These are phyloP conservation scores for Gossypium anomalum DNA, from an alignment of 345 rosid species.

Conservation along the genomic window DNA sequence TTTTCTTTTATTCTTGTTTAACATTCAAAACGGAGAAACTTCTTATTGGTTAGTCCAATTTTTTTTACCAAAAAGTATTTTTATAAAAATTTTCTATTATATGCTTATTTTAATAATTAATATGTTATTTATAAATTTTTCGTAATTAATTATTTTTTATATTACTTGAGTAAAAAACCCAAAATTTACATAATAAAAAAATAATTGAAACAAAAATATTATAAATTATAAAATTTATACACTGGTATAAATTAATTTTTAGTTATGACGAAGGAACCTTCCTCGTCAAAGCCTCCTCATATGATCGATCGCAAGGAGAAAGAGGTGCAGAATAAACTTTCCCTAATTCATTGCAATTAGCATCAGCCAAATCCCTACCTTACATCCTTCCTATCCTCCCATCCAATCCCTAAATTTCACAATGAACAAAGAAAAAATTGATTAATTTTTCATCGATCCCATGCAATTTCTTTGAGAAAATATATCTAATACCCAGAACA, in stretches of 20 bases:
- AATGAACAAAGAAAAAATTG: background rate
- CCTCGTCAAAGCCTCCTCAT: background rate
- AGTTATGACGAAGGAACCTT: background rate
- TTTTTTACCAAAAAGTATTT: too few relatives aligned
- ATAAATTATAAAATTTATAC: background rate
- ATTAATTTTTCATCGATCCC: background rate
- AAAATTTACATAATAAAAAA: too few relatives aligned
- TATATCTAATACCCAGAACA: background rate
- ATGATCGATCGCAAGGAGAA: background rate
- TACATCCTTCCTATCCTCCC: background rate
- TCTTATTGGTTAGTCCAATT: too few relatives aligned
- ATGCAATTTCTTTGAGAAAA: slow-evolving; percentile 20
- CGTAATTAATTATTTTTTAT: too few relatives aligned
- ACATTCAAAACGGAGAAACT: too few relatives aligned
- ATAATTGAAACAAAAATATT: background rate
- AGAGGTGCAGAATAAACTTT: background rate
- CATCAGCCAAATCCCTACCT: background rate
- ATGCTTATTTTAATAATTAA: too few relatives aligned
- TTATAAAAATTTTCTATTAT: too few relatives aligned
- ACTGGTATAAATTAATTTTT: too few relatives aligned
- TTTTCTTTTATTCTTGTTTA: too few relatives aligned
- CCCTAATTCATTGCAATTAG: background rate
- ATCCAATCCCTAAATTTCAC: background rate
- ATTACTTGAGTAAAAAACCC: too few relatives aligned
- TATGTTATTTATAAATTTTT: too few relatives aligned